These are phyloP conservation scores for Sporothrix luriei DNA, from an alignment of 2,329 filamentous ascomycete species.

Conservation along the genomic window DNA sequence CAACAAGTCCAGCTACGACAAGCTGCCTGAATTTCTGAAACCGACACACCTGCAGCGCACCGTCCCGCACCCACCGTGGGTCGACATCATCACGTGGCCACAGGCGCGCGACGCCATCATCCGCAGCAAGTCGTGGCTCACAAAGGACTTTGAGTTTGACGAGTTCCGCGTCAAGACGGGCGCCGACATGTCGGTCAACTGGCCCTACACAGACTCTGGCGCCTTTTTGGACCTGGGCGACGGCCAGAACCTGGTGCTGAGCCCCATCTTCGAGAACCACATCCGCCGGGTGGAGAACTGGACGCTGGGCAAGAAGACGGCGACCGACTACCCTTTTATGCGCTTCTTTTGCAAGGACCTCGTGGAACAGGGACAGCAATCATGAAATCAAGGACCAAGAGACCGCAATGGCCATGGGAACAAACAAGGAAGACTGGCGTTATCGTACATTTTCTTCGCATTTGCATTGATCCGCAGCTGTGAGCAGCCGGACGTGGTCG, in stretches of 20 bases:
- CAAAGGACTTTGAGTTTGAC: slow-evolving; percentile 14
- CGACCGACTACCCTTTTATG: slow-evolving; percentile 19
- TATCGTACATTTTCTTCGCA: not conserved
- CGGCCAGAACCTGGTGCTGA: slow-evolving; percentile 29
- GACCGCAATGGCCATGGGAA: not conserved
- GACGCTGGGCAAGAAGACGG: slow-evolving; percentile 22
- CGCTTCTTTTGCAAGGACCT: slow-evolving; percentile 18
- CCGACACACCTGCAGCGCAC: slow-evolving; percentile 38
- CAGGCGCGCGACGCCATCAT: slow-evolving; percentile 30
- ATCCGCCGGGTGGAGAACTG: slow-evolving; percentile 29
- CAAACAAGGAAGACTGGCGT: not conserved
- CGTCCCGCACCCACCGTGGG: slow-evolving; percentile 39
- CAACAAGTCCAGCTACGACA: slow-evolving; percentile 38
- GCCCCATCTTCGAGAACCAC: slow-evolving; percentile 32
- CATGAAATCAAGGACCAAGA: too few relatives aligned
- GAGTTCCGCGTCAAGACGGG: slow-evolving; percentile 27
- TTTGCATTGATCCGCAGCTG: not conserved
- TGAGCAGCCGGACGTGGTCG: not conserved
- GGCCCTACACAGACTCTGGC: slow-evolving; percentile 33
- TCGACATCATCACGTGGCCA: slow-evolving; percentile 36
- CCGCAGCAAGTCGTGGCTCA: slow-evolving; percentile 19
- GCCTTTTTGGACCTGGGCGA: slow-evolving; percentile 29
- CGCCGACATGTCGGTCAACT: slow-evolving; percentile 31
- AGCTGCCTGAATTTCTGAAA: slow-evolving; percentile 37
- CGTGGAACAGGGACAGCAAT: not conserved